Base-by-base conservation (phyloP, 768 basidiomycete genomes). In the Strobilomyces dryophilus region DNA sequence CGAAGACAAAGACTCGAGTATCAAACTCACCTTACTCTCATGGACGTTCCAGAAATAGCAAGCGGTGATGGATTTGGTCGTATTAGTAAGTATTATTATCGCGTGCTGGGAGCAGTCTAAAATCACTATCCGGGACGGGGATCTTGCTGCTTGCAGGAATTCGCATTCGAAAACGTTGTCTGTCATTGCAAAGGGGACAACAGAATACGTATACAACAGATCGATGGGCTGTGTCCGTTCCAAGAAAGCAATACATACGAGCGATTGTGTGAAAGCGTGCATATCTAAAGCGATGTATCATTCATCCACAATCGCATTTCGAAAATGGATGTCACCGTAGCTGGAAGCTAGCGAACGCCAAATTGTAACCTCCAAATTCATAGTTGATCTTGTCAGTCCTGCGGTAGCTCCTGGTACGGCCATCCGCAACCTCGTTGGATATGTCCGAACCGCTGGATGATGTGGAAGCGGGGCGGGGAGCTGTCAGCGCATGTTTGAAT, bases 341-440 rank as follows among this genome's bases (percentile, higher is more conserved):
- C 70, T 92, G 88, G 70, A 92, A 94, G 67, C 85, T 92, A 37
- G 92, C 88, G 68, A 92, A 94, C 15, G 91, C 91, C 55, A 94
- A 76, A 67, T 92, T 90, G 67, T 94, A 94, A 48, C 87, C 92
- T 43, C 90, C 89, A 67, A 98, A 93, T 69, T 95, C 94, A 75
- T 99, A 99, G 68, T 95, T 92, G 69, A 99, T 98, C 73, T 95
- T 92, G 75, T 98, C 97, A 46, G 90, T 95, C 59, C 94, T 77
- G 60, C 76, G 83, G 72, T 95, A 98, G 14, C 62, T 70, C 58
- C 63, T 59, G 59, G 60, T 50, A 66, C 56, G 51, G 51, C 56
- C 49, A 45, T 63, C 53, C 26, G 47, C 50, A 44, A n/a, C 40
- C 45, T 55, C 59, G 47, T 59, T 56, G 15, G 54, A 26, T n/a